Base-by-base conservation (phyloP, 169 alveolate species). In the Plasmodium fragile region DNA sequence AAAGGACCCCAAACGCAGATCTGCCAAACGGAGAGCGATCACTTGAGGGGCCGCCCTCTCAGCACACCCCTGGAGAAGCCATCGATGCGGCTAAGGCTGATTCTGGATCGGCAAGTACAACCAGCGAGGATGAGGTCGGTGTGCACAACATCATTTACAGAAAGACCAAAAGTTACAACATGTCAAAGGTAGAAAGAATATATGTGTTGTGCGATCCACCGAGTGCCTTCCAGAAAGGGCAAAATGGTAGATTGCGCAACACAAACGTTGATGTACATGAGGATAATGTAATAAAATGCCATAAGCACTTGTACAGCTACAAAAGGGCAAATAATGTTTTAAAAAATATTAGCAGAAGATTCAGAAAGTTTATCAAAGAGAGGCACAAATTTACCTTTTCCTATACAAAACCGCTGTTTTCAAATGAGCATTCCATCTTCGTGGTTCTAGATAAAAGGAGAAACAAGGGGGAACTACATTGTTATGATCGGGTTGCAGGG, bases 311-410 rank as follows among this genome's bases (percentile, higher is more conserved):
- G 71, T 72, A 89, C 49, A 78, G 89, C 52, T 89, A 89, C 81
- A 89, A 78, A 45, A 59, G 30, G 45, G 94, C 94, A 6, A 89
- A 89, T 34, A 16, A 55, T 4, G 82, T 77, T 13, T 43, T 89
- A 25, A 78, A 89, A 89, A 36, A 70, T 45, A 89, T 89, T 39
- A 43, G 53, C 49, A 55, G 45, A 36, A 78, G 25, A 16, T 89
- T 89, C 71, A 52, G 94, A 77, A 0, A 89, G 7, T 89, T 89
- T 52, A 89, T 89, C 70, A 89, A 89, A 89, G 82, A 78, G 10
- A 89, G 94, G 43, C 89, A 89, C 71, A 79, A 78, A 25, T 77
- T 72, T 89, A 78, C n/a, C 11, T 89, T 89, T 89, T 41, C 43
- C 22, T 4, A 28, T 18, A 72, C 43, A 13, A 32, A 55, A n/a